phyloP scores from a whole-genome alignment of 2,329 filamentous ascomycete genomes.

The Calycina marina region DNA sequence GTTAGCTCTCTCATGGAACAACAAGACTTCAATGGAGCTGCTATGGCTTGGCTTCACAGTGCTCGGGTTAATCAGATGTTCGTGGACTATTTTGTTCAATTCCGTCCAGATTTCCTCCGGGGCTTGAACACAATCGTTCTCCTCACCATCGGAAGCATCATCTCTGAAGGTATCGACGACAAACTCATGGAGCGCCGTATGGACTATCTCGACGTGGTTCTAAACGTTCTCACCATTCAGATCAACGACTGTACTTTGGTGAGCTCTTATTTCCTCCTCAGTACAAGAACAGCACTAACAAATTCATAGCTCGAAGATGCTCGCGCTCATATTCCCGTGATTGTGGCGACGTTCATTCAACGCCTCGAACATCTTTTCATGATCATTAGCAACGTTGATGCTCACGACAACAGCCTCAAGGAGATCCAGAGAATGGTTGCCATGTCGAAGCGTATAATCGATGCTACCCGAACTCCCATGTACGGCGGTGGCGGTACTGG shows the following conservation, averaged over 20 bases:
- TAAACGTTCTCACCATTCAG: conserved; percentile 32
- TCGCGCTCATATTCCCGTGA: conserved; percentile 39
- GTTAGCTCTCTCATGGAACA: conserved; percentile 49
- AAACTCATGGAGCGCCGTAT: conserved; percentile 39
- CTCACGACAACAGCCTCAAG: conserved; percentile 33
- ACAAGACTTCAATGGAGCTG: conserved; percentile 45
- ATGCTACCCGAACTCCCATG: conserved; percentile 9
- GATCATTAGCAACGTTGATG: conserved; percentile 32
- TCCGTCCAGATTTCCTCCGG: conserved; percentile 36
- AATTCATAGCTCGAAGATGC: conserved; percentile 36
- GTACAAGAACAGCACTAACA: too few species aligned
- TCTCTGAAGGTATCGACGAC: conserved; percentile 42
- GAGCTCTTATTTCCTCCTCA: too few species aligned
- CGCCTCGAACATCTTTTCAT: conserved; percentile 38
- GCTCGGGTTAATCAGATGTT: conserved; percentile 49
- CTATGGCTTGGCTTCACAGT: conserved; percentile 53
- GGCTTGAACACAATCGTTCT: conserved; percentile 45
- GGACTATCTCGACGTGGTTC: conserved; percentile 43
- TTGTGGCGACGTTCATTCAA: conserved; percentile 37
- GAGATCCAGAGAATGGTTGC: conserved; percentile 31
- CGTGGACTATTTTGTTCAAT: conserved; percentile 36
- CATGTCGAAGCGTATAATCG: conserved; percentile 19
- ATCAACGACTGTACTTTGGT: conserved; percentile 20
- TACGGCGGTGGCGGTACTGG: conserved; percentile 2
- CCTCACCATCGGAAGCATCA: conserved; percentile 48